These are phyloP conservation scores for Solanum commersonii DNA, from an alignment of 257 asterid species.

Conservation along the genomic window DNA sequence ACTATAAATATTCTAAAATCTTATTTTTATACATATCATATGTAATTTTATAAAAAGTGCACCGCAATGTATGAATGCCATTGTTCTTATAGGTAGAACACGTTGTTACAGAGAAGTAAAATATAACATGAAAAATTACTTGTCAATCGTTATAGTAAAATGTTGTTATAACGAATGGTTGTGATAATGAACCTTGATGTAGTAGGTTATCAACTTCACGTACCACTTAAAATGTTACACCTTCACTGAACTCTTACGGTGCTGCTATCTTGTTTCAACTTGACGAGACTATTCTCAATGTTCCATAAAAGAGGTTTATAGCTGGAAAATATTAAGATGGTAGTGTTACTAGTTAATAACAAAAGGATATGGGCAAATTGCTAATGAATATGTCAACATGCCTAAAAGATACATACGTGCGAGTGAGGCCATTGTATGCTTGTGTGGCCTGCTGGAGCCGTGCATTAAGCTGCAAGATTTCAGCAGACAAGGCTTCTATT, in stretches of 20 bases:
- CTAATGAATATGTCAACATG: background rate
- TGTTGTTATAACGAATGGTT: background rate
- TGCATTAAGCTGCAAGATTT: slow-evolving; percentile 70
- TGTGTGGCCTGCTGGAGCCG: slow-evolving; percentile 77
- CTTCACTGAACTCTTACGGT: slow-evolving; percentile 32
- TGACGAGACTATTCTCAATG: slow-evolving; percentile 64
- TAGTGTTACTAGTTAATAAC: background rate
- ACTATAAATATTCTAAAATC: background rate
- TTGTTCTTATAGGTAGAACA: background rate
- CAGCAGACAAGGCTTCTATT: slow-evolving; percentile 72
- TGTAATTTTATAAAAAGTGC: background rate
- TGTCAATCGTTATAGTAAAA: background rate
- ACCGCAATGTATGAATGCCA: background rate
- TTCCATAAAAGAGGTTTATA: slow-evolving; percentile 73
- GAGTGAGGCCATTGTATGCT: slow-evolving; percentile 58
- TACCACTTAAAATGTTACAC: background rate
- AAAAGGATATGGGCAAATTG: background rate
- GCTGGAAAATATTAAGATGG: slow-evolving; percentile 25
- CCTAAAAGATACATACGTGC: slow-evolving; percentile 48
- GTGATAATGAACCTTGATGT: background rate
- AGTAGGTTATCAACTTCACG: background rate
- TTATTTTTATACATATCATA: no score
- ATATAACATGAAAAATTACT: background rate
- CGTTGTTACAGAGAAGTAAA: background rate
- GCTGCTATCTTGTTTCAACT: slow-evolving; percentile 68